phyloP scores from a whole-genome alignment of 345 rosid species.

The Viola odorata region DNA sequence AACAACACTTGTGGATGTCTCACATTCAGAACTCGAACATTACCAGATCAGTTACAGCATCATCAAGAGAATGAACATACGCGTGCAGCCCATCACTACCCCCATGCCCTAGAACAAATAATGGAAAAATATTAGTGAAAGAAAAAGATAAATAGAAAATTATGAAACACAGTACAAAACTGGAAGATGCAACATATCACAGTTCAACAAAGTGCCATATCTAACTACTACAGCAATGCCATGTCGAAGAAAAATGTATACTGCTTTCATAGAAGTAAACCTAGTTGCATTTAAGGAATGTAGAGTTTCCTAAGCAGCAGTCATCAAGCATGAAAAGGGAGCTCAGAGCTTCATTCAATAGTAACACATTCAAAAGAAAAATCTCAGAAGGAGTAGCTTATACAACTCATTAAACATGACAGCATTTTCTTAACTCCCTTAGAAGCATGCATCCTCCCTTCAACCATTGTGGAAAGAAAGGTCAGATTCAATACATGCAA shows the following conservation, averaged over 20 bases:
- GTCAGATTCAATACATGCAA: slow-evolving; percentile 23
- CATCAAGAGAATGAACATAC: slow-evolving; percentile 25
- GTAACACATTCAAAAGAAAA: no score
- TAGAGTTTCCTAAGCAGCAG: no score
- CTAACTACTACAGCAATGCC: no score
- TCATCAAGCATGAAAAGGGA: no score
- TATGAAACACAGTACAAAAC: not conserved
- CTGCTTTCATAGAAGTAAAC: no score
- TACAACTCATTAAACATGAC: slow-evolving; percentile 7
- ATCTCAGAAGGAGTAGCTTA: not conserved
- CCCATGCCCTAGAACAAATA: slow-evolving; percentile 22
- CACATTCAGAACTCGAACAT: not conserved
- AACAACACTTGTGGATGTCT: no score
- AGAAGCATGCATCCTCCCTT: slow-evolving; percentile 8
- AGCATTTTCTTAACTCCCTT: not conserved
- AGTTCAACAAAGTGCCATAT: no score
- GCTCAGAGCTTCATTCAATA: no score
- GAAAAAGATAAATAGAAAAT: not conserved
- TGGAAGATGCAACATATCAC: no score
- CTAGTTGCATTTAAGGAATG: no score
- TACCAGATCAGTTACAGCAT: slow-evolving; percentile 29
- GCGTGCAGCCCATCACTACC: slow-evolving; percentile 32
- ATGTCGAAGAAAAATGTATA: no score
- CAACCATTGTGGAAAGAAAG: slow-evolving; percentile 3
- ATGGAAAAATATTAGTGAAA: not conserved